These are phyloP conservation scores for Aspergillus novoparasiticus DNA, from an alignment of 2,329 filamentous ascomycete genomes.

Conservation along the genomic window DNA sequence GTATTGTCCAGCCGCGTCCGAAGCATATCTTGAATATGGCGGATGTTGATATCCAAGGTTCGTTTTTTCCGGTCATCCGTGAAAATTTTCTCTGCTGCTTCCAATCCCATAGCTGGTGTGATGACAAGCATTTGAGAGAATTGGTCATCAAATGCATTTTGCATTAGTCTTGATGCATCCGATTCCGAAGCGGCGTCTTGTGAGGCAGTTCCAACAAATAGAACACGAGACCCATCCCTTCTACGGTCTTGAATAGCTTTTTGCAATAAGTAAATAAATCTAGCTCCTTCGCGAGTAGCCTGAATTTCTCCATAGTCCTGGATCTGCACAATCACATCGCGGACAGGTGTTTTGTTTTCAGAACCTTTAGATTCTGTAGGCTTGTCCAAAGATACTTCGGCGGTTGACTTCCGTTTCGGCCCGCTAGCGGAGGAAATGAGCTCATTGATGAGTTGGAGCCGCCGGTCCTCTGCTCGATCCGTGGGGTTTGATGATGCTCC, in stretches of 20 bases:
- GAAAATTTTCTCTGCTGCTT: conserved; percentile 44
- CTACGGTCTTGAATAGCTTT: conserved; percentile 72
- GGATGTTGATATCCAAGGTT: conserved; percentile 61
- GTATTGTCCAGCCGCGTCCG: conserved; percentile 38
- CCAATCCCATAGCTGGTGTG: conserved; percentile 50
- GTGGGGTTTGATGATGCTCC: conserved; percentile 17
- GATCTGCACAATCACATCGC: conserved; percentile 71
- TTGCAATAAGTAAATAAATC: conserved; percentile 70
- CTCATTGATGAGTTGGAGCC: conserved; percentile 38
- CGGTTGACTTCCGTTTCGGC: conserved; percentile 8
- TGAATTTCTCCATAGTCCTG: conserved; percentile 80
- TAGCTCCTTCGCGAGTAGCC: conserved; percentile 67
- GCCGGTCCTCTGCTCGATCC: conserved; percentile 33
- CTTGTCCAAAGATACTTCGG: conserved; percentile 14
- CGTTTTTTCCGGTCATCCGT: conserved; percentile 52
- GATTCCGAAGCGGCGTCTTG: conserved; percentile 47
- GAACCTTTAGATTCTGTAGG: conserved; percentile 6
- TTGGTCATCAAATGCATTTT: conserved; percentile 48
- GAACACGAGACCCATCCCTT: conserved; percentile 69
- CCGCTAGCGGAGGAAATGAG: conserved; percentile 32
- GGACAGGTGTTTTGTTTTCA: conserved; percentile 16
- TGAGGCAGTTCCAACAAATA: conserved; percentile 77
- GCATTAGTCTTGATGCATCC: conserved; percentile 49
- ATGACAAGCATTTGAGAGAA: conserved; percentile 58
- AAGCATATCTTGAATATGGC: conserved; percentile 67